phyloP scores from a whole-genome alignment of 805 yeast species.

The Saturnispora serradocipensis region DNA sequence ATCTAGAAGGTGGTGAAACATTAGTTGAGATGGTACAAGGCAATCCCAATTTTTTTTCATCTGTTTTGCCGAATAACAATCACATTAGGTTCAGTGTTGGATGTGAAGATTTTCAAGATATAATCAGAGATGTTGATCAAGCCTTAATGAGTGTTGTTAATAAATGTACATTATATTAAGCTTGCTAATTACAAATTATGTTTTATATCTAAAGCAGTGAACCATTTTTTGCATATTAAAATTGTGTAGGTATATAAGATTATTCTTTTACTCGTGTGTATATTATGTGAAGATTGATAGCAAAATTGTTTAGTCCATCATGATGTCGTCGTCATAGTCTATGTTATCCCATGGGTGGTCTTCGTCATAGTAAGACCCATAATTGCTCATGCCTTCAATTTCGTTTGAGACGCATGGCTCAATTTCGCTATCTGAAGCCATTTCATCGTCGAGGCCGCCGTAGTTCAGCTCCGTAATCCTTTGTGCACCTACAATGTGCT shows the following conservation, averaged over 20 bases:
- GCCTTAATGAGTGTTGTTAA: conserved; percentile 27
- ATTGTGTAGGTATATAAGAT: not conserved
- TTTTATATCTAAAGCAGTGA: not conserved
- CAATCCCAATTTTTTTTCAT: conserved; percentile 22
- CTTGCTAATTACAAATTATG: not conserved
- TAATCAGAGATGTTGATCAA: conserved; percentile 37
- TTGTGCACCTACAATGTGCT: not conserved
- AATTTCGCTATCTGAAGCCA: conserved; percentile 1
- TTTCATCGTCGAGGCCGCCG: conserved; percentile 7
- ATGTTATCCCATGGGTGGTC: conserved; percentile 9
- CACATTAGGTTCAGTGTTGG: conserved; percentile 45
- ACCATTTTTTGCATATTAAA: not conserved
- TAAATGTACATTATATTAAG: not conserved
- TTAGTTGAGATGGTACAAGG: conserved; percentile 38
- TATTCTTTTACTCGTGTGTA: not conserved
- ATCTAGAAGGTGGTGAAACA: conserved; percentile 41
- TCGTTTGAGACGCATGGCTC: not conserved
- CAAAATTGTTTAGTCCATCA: conserved; percentile 5
- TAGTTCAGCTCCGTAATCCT: conserved; percentile 7
- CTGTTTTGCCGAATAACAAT: conserved; percentile 10
- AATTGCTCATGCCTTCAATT: conserved; percentile 11
- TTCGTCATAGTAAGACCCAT: conserved; percentile 13
- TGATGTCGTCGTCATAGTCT: conserved; percentile 6
- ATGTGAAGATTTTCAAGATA: conserved; percentile 42
- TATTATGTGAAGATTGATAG: not conserved